Evolutionary conservation across 1,284 basidiomycete genomes (phyloP).

Genomic region (Microbotryum violaceum): DNA sequence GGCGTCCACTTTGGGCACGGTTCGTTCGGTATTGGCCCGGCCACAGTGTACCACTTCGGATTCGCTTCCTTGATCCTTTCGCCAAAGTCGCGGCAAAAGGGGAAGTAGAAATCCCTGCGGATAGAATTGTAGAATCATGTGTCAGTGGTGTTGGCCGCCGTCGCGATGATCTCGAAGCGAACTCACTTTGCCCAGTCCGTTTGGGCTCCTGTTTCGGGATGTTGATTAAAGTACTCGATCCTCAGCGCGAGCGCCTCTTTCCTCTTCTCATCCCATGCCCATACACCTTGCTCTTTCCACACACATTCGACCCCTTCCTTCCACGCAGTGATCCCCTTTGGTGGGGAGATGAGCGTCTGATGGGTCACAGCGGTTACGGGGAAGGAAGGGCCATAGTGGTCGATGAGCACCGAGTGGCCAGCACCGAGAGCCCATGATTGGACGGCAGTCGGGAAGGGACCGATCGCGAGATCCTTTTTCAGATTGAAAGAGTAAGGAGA

Average conservation of each 20-base stretch:
- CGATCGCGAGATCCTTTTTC: conserved; percentile 86
- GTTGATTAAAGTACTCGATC: conserved; percentile 74
- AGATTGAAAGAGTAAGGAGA: conserved; percentile 84
- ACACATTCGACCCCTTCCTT: conserved; percentile 59
- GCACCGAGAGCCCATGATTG: conserved; percentile 60
- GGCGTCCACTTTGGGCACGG: conserved; percentile 45
- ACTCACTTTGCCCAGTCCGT: conserved; percentile 23
- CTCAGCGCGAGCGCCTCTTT: conserved; percentile 65
- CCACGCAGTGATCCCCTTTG: conserved; percentile 51
- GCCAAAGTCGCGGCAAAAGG: conserved; percentile 67
- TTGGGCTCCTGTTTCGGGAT: conserved; percentile 51
- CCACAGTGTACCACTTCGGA: conserved; percentile 53
- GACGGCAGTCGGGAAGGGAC: conserved; percentile 49
- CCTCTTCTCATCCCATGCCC: conserved; percentile 73
- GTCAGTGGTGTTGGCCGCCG: too few species aligned
- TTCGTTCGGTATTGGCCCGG: conserved; percentile 86
- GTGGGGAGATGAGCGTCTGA: conserved; percentile 39
- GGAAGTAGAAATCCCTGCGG: conserved; percentile 62
- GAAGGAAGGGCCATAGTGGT: conserved; percentile 69
- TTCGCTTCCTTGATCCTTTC: conserved; percentile 49
- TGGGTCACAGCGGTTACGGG: conserved; percentile 63
- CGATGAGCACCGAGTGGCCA: conserved; percentile 64
- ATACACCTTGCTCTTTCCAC: conserved; percentile 89
- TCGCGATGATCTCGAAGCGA: background rate
- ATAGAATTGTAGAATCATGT: too few species aligned